Evolutionary conservation across 805 yeast genomes (phyloP).

Genomic region (Ogataea allantospora): DNA sequence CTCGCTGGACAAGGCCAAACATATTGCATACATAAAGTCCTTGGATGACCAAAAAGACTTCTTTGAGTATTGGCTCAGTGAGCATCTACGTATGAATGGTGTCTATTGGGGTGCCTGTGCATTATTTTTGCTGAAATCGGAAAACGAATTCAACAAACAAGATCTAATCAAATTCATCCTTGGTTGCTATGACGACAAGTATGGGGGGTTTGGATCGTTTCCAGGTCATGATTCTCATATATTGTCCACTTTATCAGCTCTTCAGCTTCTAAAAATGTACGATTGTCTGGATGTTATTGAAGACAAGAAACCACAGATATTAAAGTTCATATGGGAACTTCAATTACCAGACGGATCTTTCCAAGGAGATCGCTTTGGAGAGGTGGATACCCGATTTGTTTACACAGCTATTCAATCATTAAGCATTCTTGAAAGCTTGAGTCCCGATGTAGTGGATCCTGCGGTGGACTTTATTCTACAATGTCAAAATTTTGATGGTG

Average conservation of each 20-base stretch:
- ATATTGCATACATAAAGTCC: conserved; percentile 53
- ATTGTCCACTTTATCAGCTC: conserved; percentile 78
- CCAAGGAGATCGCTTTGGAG: conserved; percentile 89
- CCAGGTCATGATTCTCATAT: conserved; percentile 90
- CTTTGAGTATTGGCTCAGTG: conserved; percentile 82
- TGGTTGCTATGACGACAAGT: conserved; percentile 53
- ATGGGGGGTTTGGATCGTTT: conserved; percentile 88
- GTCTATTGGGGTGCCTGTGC: conserved; percentile 94
- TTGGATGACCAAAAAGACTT: conserved; percentile 56
- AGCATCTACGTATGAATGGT: conserved; percentile 87
- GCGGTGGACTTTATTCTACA: conserved; percentile 62
- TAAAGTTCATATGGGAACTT: conserved; percentile 39
- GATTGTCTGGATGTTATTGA: conserved; percentile 47
- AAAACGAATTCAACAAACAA: conserved; percentile 54
- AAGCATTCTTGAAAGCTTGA: conserved; percentile 62
- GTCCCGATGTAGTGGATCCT: conserved; percentile 45
- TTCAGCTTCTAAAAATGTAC: conserved; percentile 74
- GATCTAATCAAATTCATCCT: conserved; percentile 69
- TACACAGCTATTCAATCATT: conserved; percentile 78
- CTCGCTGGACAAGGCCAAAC: conserved; percentile 42
- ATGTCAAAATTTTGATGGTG: conserved; percentile 94
- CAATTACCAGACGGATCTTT: conserved; percentile 71
- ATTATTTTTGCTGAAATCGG: conserved; percentile 54
- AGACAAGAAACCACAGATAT: conserved; percentile 32
- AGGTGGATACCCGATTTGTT: conserved; percentile 87